These are phyloP conservation scores for Macroventuria anomochaeta DNA, from an alignment of 2,329 filamentous ascomycete species.

Conservation along the genomic window DNA sequence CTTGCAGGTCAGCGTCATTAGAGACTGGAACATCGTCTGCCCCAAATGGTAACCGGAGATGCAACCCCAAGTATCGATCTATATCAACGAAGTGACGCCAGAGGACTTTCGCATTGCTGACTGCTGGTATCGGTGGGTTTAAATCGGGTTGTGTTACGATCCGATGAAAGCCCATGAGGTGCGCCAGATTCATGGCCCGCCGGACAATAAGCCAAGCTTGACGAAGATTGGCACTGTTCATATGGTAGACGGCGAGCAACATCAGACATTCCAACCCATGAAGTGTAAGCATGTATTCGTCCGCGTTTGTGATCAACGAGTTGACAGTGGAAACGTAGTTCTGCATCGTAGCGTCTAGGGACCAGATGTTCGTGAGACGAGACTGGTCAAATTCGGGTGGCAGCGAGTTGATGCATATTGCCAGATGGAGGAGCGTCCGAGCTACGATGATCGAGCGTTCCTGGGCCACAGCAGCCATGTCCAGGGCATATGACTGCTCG, in stretches of 20 bases:
- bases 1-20: constrained; percentile 25
- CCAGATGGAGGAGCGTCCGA: constrained; percentile 45
- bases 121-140: constrained; percentile 31
- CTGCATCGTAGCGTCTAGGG: constrained; percentile 41
- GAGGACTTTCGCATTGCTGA: constrained; percentile 36
- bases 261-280: constrained; percentile 45
- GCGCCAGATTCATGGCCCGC: constrained; percentile 43
- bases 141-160: constrained; percentile 34
- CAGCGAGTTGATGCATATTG: constrained; percentile 42
- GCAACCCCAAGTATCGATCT: constrained; percentile 43
- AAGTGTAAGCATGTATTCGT: constrained; percentile 45
- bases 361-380: constrained; percentile 40
- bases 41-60: constrained; percentile 45
- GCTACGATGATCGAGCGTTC: constrained; percentile 41
- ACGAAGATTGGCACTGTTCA: constrained; percentile 40
- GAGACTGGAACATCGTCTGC: constrained; percentile 41
- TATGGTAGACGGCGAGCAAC: constrained; percentile 40
- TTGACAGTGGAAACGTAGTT: constrained; percentile 44
- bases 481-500: constrained; percentile 40
- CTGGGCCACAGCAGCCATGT: constrained; percentile 39
- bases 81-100: constrained; percentile 43
- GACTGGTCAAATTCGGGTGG: constrained; percentile 41
- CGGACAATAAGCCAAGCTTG: constrained; percentile 45
- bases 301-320: constrained; percentile 38
- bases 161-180: constrained; percentile 48